Base-by-base conservation (phyloP, 345 rosid genomes). In the Turnera subulata region DNA sequence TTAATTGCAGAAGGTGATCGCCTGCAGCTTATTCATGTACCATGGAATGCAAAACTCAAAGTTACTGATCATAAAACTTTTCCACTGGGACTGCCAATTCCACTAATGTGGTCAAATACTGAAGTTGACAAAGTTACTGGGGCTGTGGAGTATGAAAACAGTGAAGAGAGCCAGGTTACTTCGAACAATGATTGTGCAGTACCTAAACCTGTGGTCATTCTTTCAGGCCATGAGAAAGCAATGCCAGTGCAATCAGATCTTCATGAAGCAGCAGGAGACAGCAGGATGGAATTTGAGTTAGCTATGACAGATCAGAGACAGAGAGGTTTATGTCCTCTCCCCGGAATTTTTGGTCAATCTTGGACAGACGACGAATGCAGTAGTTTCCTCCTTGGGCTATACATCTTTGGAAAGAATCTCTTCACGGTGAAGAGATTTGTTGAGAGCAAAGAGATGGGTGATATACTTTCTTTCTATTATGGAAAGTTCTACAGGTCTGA, bases 371-470 rank as follows among this genome's bases (percentile, higher is more conserved):
- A 26, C 4, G 83, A 80, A 50, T 70, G 65, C 58, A 70, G 62
- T 14, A 40, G 69, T 67, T 78, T 83, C 64, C 66, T 83, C 53
- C 82, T 83, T 59, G 85, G 85, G 40, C 65, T 83, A 53, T 83
- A 83, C 62, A 80, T 83, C 42, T 83, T 78, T 56, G 89, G 89
- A 50, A 83, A 80, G 67, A 78, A 83, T 62, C 78, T 83, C 46
- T 46, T 72, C 65, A 59, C 58, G 55, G 82, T 80, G 58, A 72
- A 68, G 76, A 78, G 58, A 25, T 80, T 80, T 61, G 62, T 83
- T 42, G 76, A 70, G 68, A 74, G 59, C 16, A 74, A 80, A 56
- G 25, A 24, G 16, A 80, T 78, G 78, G 80, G 83, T 15, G 78
- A 80, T 17, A 62, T 80, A 57, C 48, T 80, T 44, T 59, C 82